Evolutionary conservation across 768 basidiomycete genomes (phyloP), one percentile per base, ranked within the genome.

Genomic region (Rhodotorula kratochvilovae): DNA sequence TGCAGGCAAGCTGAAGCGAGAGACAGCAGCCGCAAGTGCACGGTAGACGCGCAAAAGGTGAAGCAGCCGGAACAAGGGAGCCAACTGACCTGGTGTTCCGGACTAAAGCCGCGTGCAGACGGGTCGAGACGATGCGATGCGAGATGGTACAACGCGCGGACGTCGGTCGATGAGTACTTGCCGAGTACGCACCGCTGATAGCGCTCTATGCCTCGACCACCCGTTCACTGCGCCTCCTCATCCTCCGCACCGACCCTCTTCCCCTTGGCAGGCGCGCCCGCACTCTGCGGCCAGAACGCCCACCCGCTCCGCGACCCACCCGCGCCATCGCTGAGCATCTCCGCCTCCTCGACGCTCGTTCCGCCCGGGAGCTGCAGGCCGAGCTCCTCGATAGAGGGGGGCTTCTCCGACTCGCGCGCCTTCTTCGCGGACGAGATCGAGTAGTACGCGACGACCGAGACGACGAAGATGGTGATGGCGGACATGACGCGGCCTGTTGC

Each of bases 401-500:
- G 36, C 11, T 56, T 39, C 12, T 45, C 33, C 17, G 35, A 6
- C 21, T 19, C 1, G 4, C 35, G 19, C 2, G 46, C 25, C 23
- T 45, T 57, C 25, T 42, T 51, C 17, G 66, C 55, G 5, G 43
- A 35, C 21, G 65, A 51, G n/a, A 66, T 42, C 23, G 59, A 45
- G 59, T 70, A 60, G 60, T 51, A 63, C 19, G 53, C 73, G 58
- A 74, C 69, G 45, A 71, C 50, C 12, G 33, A 56, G 25, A 74
- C 69, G 51, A 74, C 73, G 3, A 67, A 43, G 42, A 65, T 45
- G 35, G 70, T 63, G 59, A 74, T 70, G 55, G 73, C 69, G 33
- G 63, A 61, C 68, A 74, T 74, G 45, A 70, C 72, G 23, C 72
- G 72, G 33, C 72, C 72, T 74, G 68, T 1, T 39, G 23, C 5